phyloP scores from a whole-genome alignment of 78 protist species.

The Cavenderia fasciculata region DNA sequence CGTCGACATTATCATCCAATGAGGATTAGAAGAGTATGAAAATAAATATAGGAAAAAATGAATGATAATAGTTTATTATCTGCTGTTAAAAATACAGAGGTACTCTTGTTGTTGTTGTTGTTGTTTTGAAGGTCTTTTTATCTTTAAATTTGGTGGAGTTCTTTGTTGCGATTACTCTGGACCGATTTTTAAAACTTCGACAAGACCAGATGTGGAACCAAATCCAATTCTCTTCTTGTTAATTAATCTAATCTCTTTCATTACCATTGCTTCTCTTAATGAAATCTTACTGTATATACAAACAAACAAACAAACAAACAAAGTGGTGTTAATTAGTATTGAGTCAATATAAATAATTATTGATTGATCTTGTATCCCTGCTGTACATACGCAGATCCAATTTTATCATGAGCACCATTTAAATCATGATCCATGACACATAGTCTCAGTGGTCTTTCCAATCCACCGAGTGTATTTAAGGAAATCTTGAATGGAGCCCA shows the following conservation, averaged over 20 bases:
- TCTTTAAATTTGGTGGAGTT: too few relatives aligned
- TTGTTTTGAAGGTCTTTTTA: too few relatives aligned
- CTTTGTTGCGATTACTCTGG: too few relatives aligned
- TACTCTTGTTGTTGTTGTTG: too few relatives aligned
- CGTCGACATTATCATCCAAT: too few relatives aligned
- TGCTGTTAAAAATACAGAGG: too few relatives aligned
- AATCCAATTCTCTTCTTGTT: constrained; percentile 59
- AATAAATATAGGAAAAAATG: too few relatives aligned
- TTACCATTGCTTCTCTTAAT: constrained; percentile 52
- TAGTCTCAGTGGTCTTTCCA: constrained; percentile 66
- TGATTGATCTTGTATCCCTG: too few relatives aligned
- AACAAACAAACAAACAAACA: not conserved
- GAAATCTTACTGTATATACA: not conserved
- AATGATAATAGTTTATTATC: too few relatives aligned
- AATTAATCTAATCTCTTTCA: constrained; percentile 61
- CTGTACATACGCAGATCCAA: constrained; percentile 49
- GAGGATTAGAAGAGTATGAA: too few relatives aligned
- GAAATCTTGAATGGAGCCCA: constrained; percentile 47
- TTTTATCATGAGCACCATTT: constrained; percentile 51
- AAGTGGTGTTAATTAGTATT: not conserved
- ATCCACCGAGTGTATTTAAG: constrained; percentile 22
- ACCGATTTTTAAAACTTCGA: constrained; percentile 33
- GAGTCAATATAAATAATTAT: not conserved
- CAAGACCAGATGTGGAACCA: constrained; percentile 34
- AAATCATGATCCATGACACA: constrained; percentile 49